Conservation (phyloP, 768 basidiomycete species). For the Hericium alpestre region DNA sequence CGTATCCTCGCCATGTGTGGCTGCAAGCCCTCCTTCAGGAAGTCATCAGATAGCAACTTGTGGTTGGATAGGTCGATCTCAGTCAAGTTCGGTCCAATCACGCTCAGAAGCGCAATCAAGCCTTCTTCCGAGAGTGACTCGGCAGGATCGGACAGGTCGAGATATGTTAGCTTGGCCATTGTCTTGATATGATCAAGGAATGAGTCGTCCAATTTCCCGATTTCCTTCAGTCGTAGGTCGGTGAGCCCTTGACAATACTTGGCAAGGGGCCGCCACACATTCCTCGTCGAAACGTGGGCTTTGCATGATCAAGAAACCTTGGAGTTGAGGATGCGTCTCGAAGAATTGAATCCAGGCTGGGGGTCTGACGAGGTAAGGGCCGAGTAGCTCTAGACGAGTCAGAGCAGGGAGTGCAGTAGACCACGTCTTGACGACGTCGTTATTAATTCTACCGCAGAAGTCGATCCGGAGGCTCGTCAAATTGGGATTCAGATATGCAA, state of each 20-base stretch:
- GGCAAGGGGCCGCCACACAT: slow-evolving; percentile 52
- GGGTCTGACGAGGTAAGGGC: slow-evolving; percentile 74
- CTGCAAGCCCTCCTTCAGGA: slow-evolving; percentile 52
- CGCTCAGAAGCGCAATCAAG: slow-evolving; percentile 42
- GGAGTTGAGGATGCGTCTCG: slow-evolving; percentile 46
- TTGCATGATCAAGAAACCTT: slow-evolving; percentile 71
- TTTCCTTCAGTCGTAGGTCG: slow-evolving; percentile 70
- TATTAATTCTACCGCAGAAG: slow-evolving; percentile 75
- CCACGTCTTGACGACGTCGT: slow-evolving; percentile 49
- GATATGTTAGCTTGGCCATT: slow-evolving; percentile 35
- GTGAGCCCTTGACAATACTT: slow-evolving; percentile 41
- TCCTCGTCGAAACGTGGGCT: slow-evolving; percentile 76
- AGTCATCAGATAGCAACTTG: slow-evolving; percentile 43
- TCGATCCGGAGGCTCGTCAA: slow-evolving; percentile 72
- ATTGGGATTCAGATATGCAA: slow-evolving; percentile 77
- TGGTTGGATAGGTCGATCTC: slow-evolving; percentile 69
- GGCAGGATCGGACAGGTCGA: slow-evolving; percentile 64
- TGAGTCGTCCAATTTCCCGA: slow-evolving; percentile 58
- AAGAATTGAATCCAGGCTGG: slow-evolving; percentile 72
- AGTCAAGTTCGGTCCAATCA: slow-evolving; percentile 43
- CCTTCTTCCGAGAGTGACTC: slow-evolving; percentile 45
- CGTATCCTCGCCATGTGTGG: slow-evolving; percentile 36
- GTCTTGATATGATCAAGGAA: slow-evolving; percentile 46
- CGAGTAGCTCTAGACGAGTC: slow-evolving; percentile 67
- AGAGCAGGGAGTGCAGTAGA: slow-evolving; percentile 54